phyloP scores from a whole-genome alignment of 2,329 filamentous ascomycete species.

The Fonsecaea erecta region DNA sequence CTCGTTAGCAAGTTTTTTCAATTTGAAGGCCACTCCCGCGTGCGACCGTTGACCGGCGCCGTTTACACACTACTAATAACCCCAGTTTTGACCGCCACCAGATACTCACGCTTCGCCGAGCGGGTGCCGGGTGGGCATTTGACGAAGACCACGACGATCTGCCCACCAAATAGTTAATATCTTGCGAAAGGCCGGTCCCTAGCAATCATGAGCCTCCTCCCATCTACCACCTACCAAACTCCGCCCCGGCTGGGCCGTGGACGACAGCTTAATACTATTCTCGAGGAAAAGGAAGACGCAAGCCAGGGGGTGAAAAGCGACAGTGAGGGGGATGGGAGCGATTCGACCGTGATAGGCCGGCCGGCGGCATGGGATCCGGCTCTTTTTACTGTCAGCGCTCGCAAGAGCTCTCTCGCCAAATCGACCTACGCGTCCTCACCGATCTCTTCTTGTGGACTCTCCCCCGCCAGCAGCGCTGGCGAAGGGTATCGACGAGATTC shows the following conservation, averaged over 20 bases:
- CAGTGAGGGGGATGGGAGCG: constrained; percentile 47
- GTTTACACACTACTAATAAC: constrained; percentile 32
- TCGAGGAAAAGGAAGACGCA: constrained; percentile 58
- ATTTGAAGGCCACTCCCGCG: constrained; percentile 7
- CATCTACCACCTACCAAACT: constrained; percentile 57
- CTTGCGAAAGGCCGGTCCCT: constrained; percentile 29
- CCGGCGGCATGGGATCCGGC: constrained; percentile 41
- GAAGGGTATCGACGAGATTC: constrained; percentile 68
- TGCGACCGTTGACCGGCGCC: constrained; percentile 32
- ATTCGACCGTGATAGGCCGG: constrained; percentile 40
- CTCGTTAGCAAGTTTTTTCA: constrained; percentile 25
- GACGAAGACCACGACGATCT: constrained; percentile 8
- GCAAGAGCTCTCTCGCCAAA: constrained; percentile 30
- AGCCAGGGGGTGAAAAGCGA: constrained; percentile 41
- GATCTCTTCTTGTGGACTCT: constrained; percentile 48
- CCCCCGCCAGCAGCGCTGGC: constrained; percentile 65
- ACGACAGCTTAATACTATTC: constrained; percentile 67
- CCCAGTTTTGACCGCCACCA: constrained; percentile 14
- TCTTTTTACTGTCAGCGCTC: constrained; percentile 33
- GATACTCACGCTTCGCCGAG: constrained; percentile 9
- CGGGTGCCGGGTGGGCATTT: constrained; percentile 18
- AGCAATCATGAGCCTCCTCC: constrained; percentile 47
- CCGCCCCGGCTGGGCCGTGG: constrained; percentile 62
- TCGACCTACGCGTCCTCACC: constrained; percentile 36
- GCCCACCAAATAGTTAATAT: constrained; percentile 11